Evolutionary conservation across 2,329 filamentous ascomycete species (phyloP), one percentile per base, ranked within the genome.

Genomic region (Penicillium digitatum): DNA sequence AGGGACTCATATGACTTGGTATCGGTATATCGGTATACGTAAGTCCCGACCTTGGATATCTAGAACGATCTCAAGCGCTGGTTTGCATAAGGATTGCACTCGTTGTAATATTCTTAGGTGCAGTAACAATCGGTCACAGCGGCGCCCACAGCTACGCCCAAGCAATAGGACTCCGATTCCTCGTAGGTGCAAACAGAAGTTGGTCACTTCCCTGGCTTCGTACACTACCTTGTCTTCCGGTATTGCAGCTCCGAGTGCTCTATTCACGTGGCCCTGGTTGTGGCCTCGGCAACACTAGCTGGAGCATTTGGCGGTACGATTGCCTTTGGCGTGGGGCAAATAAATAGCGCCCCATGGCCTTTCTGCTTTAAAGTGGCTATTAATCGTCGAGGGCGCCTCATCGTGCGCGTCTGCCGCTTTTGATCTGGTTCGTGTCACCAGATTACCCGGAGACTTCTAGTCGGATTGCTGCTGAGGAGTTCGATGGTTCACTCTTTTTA

Each of bases 1-100:
- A 18, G 79, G 83, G 64, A 85, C 85, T 1, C 62, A 78, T 59
- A 87, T 88, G 81, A 82, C 81, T 1, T 77, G 80, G 48, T 76
- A 80, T 65, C 77, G 87, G 64, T 89, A 84, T 76, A 80, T 65
- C 77, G 87, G 64, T 89, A 84, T 72, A 81, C 81, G 74, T 76
- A 59, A 55, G 70, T 63, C 7, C 2, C 20, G 6, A 2, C 11
- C 11, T 46, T n/a, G 4, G 40, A 34, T 26, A n/a, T 32, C 12
- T 18, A n/a, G 1, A 3, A 38, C 9, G 7, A 27, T 27, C 1
- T n/a, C 42, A 12, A 38, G n/a, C 29, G 14, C 59, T 65, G 10
- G 65, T 14, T 6, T 26, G 9, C 5, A 12, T 22, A 42, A 74
- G 72, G 14, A 76, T 80, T 51, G 74, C 76, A 4, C 62, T 79